These are phyloP conservation scores for Mrakiaceae sp. DNA, from an alignment of 1,284 basidiomycete genomes.

Conservation along the genomic window DNA sequence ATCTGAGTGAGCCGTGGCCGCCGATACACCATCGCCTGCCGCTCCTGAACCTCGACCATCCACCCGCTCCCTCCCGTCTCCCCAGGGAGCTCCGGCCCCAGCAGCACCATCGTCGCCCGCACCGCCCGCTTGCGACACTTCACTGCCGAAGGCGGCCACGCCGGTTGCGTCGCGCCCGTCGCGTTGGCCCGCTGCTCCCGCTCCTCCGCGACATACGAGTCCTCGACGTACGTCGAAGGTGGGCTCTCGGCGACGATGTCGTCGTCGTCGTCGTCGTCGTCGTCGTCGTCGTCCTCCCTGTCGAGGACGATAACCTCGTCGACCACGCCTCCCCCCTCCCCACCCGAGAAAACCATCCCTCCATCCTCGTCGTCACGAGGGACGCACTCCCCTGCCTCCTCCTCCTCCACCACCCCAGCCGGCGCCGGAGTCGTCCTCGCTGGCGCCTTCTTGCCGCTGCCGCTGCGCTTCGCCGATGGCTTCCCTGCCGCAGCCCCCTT, in stretches of 20 bases:
- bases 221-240: no score
- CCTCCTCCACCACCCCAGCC: not conserved
- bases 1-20: no score
- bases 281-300: not conserved
- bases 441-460: not conserved
- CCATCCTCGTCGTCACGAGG: not conserved
- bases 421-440: not conserved
- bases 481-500: not conserved
- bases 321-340: not conserved
- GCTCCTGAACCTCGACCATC: no score
- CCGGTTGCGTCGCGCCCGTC: no score
- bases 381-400: not conserved
- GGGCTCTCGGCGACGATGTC: not conserved
- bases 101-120: no score
- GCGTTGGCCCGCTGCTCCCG: no score
- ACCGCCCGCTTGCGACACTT: no score
- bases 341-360: not conserved
- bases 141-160: no score
- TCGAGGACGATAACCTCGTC: not conserved
- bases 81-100: no score
- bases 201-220: no score
- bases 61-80: no score
- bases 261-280: not conserved
- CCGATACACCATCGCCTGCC: no score
- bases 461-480: not conserved